Conservation (phyloP, 176 grass and related monocot species). For the Rhipidocladum racemiflorum region DNA sequence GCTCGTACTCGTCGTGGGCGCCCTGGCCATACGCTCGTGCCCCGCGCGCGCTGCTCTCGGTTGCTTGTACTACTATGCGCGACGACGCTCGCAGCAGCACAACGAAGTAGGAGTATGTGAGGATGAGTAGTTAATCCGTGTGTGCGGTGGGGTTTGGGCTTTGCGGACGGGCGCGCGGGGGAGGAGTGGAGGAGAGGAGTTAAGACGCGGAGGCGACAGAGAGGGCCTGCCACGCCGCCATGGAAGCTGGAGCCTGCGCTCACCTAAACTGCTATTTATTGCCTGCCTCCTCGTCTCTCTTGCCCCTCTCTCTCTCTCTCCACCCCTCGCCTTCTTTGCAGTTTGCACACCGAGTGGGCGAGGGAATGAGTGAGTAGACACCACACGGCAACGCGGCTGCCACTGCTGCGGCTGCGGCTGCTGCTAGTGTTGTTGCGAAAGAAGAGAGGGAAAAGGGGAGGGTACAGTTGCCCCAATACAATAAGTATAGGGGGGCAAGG, state of each 20-base stretch:
- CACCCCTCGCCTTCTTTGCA: background rate
- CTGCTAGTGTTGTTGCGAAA: background rate
- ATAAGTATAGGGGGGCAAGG: conserved; percentile 19
- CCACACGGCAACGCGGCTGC: conserved; percentile 34
- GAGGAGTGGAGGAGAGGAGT: conserved; percentile 2
- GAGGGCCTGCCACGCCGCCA: conserved; percentile 97
- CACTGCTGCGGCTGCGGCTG: background rate
- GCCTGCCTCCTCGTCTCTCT: conserved; percentile 18
- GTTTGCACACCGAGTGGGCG: background rate
- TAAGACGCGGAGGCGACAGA: conserved; percentile 71
- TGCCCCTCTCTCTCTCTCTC: conserved; percentile 7
- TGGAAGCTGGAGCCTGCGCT: conserved; percentile 66
- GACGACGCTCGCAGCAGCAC: too few species aligned
- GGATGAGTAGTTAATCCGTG: conserved; percentile 21
- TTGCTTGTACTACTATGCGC: background rate
- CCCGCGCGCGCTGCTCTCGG: background rate
- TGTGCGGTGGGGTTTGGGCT: background rate
- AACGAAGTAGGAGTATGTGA: background rate
- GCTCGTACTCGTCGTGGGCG: background rate
- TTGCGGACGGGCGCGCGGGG: background rate
- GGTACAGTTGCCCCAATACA: conserved; percentile 29
- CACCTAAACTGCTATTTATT: conserved; percentile 79
- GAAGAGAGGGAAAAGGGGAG: background rate
- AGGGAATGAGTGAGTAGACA: background rate
- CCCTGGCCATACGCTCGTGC: conserved; percentile 7